Conservation (phyloP, 306 rosid genomes). For the Medicago ruthenica region DNA sequence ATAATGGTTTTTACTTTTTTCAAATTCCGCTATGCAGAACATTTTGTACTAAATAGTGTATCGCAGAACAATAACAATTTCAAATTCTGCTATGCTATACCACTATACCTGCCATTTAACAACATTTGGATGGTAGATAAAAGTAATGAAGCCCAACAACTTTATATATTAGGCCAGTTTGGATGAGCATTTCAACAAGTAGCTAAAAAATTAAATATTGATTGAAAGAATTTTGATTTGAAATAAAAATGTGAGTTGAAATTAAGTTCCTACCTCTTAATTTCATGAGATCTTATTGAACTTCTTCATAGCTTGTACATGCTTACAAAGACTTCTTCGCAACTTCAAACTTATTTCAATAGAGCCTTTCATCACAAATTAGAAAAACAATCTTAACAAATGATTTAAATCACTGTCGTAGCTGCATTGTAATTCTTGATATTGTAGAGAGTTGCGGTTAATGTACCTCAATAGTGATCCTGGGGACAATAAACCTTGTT, state of each 20-base stretch:
- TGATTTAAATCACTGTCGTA: neutral
- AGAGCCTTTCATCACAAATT: neutral
- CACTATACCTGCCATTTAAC: neutral
- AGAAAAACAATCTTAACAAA: neutral
- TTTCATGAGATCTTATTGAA: neutral
- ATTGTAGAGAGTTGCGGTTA: neutral
- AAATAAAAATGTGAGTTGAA: neutral
- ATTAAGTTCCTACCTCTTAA: neutral
- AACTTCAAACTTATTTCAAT: neutral
- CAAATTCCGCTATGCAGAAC: neutral
- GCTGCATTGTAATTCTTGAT: neutral
- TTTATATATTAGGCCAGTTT: neutral
- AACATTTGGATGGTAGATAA: neutral
- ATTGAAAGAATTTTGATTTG: neutral
- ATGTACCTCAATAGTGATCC: neutral
- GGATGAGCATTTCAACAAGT: neutral
- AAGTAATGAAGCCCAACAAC: too few relatives aligned
- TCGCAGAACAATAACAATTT: neutral
- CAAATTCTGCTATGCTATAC: neutral
- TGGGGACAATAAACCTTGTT: neutral
- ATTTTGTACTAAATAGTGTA: neutral
- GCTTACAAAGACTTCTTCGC: neutral
- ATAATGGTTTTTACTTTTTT: neutral
- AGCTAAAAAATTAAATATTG: neutral
- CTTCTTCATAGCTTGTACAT: neutral